phyloP scores from a whole-genome alignment of 2,329 filamentous ascomycete genomes.

The Apiospora sp. region DNA sequence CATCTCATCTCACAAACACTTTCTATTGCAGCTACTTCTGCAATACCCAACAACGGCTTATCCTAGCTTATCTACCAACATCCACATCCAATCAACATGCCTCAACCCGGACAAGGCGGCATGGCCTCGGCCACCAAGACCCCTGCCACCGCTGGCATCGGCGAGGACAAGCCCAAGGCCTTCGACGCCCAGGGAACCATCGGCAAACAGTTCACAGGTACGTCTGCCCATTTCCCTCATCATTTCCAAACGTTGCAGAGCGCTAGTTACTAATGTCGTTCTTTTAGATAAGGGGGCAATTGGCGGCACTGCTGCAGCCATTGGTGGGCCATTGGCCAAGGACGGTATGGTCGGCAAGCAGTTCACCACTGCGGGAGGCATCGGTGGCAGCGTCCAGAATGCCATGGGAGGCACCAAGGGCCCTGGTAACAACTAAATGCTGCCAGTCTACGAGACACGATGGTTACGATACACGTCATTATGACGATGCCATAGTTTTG shows the following conservation, averaged over 20 bases:
- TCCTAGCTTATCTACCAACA: neutral
- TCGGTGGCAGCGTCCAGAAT: conserved; percentile 62
- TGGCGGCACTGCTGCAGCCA: conserved; percentile 57
- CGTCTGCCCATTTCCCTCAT: conserved; percentile 9
- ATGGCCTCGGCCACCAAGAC: conserved; percentile 40
- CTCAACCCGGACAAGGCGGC: conserved; percentile 38
- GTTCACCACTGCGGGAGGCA: conserved; percentile 60
- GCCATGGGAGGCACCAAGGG: conserved; percentile 49
- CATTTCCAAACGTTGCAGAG: neutral
- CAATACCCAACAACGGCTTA: neutral
- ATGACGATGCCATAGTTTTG: neutral
- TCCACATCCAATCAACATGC: conserved; percentile 35
- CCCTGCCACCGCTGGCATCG: conserved; percentile 41
- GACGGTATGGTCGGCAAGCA: conserved; percentile 62
- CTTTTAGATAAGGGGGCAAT: conserved; percentile 53
- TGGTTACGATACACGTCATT: neutral
- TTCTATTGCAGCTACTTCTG: too few relatives aligned
- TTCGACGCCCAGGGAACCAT: conserved; percentile 59
- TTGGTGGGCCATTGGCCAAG: conserved; percentile 59
- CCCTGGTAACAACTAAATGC: conserved; percentile 34
- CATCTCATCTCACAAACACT: neutral
- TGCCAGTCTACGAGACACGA: neutral
- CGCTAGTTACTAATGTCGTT: too few relatives aligned
- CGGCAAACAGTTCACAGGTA: conserved; percentile 64
- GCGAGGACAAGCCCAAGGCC: conserved; percentile 46